Evolutionary conservation across 2,329 filamentous ascomycete species (phyloP), one percentile per base, ranked within the genome.

Genomic region (Aspergillus ustus): DNA sequence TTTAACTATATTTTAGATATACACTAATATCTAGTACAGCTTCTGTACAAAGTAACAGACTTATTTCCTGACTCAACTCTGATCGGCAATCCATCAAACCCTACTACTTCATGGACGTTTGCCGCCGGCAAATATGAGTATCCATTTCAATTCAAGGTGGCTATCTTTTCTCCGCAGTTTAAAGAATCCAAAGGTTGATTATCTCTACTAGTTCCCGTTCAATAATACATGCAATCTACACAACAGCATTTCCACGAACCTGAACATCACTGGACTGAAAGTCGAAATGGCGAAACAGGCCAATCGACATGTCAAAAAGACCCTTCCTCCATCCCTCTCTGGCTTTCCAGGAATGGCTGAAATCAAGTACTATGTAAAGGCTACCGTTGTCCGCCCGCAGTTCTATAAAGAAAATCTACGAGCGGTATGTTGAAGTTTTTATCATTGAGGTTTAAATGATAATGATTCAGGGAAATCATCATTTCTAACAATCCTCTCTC

Each of bases 361-460:
- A 77, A 93, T 98, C 63, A 86, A 89, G 68, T 99, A 99, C 78
- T 99, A 91, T 74, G 85, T 98, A 73, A 99, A 99, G 76, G 92
- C 91, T n/a, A 98, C 95, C 0, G 88, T 98, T 6, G 91, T 93
- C 71, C 84, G 93, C n/a, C 92, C 93, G 0, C 89, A 91, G 15
- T 84, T 97, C 62, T 92, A 96, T 77, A 94, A 94, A 73, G 93
- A 97, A 78, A 97, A 97, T 71, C 91, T 92, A 76, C 84, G 93
- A 68, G 73, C 74, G 55, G 78, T 80, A 76, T 59, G 74, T 70
- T 46, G 44, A 17, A 40, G n/a, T n/a, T n/a, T n/a, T n/a, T n/a
- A n/a, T n/a, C n/a, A n/a, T n/a, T n/a, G n/a, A n/a, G n/a, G n/a
- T n/a, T n/a, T n/a, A n/a, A n/a, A n/a, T n/a, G n/a, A n/a, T n/a